Base-by-base conservation (phyloP, 805 yeast species). In the Torulaspora indica region DNA sequence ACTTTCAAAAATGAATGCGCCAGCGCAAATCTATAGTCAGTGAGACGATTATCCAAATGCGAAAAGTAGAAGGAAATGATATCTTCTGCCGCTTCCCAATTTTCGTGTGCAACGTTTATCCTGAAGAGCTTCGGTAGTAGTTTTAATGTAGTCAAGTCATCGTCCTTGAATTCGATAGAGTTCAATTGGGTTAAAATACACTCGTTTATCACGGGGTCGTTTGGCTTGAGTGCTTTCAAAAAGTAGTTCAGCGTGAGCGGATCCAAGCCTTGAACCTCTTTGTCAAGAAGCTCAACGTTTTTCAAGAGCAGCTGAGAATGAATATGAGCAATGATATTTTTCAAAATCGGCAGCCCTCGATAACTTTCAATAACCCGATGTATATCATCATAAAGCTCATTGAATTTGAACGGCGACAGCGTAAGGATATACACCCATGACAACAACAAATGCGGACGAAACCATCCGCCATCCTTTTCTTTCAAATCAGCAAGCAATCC, bases 371-470 rank as follows among this genome's bases (percentile, higher is more conserved):
- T 38, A 0, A 75, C 71, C 6, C 73, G 48, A 0, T 52, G 46
- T 35, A 69, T 73, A 1, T 82, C 53, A 2, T 58, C 42, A 1
- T 54, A 49, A 24, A 46, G 32, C 4, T 74, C 60, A 0, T 61
- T 63, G 20, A 90, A 66, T 1, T 77, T 73, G 56, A 90, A 89
- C 0, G 98, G 97, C 0, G 81, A 77, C n/a, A 85, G 66, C 0
- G 80, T 74, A 17, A 89, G 65, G 8, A 82, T 77, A 0, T 82
- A 74, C 8, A 87, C 70, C 95, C 96, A 90, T 3, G 84, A 67
- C 7, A 88, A 62, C 33, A 79, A 57, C 8, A 81, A 62, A 45
- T 68, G 80, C 28, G 66, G 57, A 24, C 68, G 69, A 38, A 73
- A 69, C 85, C 83, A 78, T 5, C 49, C 35, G 4, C 39, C 41